Base-by-base conservation (phyloP, 257 asterid genomes). In the Linderniella brevidens region DNA sequence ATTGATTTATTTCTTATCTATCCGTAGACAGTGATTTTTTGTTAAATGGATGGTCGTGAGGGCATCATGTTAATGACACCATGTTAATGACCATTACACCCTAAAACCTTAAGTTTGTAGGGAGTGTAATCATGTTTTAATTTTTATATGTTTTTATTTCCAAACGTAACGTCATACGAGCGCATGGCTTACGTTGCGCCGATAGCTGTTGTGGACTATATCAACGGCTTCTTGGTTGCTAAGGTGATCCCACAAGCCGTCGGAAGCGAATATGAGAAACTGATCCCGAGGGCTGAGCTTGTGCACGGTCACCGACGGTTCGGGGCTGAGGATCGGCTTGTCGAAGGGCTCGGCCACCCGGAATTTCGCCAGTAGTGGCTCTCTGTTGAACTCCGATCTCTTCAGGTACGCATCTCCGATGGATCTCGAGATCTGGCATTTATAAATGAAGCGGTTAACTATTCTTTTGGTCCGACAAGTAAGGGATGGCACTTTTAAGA, bases 171-270 rank as follows among this genome's bases (percentile, higher is more conserved):
- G 6, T 25, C 3, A 25, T 25, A 25, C 6, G 32, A 25, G 3
- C 32, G 32, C 6, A 35, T 44, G 46, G 54, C 84, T 63, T 64
- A 87, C 97, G 17, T 58, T 44, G n/a, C 81, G 93, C 0, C 87
- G 80, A 53, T 67, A 62, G 32, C 32, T 25, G 66, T 61, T 73
- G 67, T 60, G 58, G 47, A 85, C 96, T 12, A 85, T 75, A 53
- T 90, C 83, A 9, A 77, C 99, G 0, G 94, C 96, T 64, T 90
- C 96, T 47, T 90, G 86, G 69, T 90, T 90, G 72, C 69, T 71
- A 14, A 90, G 86, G 42, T 90, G 96, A 72, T 90, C 99, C 99
- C 99, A 90, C 63, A 90, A 67, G 50, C 99, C 99, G 60, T 90
- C 96, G 4, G 99, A 85, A 55, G 88, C 99, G 48, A 90, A 79